Evolutionary conservation across 1,139 yeast species (phyloP).

Genomic region (Geotrichum macrosporum): DNA sequence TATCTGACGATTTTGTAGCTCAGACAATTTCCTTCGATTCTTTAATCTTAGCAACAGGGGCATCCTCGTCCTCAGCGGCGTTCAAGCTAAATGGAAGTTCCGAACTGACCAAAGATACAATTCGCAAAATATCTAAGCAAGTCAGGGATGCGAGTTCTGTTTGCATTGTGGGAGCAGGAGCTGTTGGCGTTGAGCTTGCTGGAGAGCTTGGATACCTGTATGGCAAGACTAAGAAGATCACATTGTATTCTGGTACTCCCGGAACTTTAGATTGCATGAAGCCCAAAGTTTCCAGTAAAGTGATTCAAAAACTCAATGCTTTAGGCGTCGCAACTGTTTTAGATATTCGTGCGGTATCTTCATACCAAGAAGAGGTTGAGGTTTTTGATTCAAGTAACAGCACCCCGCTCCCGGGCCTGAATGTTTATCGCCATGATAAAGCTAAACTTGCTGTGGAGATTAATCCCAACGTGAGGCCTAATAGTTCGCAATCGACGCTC

Average conservation of each 20-base stretch:
- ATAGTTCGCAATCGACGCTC: not conserved
- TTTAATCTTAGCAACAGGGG: conserved; percentile 20
- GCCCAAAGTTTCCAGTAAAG: conserved; percentile 5
- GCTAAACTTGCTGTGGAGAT: not conserved
- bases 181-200: conserved; percentile 31
- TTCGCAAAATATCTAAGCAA: not conserved
- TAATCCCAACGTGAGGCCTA: not conserved
- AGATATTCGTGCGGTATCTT: conserved; percentile 12
- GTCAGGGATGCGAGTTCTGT: conserved; percentile 21
- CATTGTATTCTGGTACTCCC: conserved; percentile 15
- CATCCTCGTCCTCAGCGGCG: conserved; percentile 17
- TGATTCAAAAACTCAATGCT: conserved; percentile 10
- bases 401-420: not conserved
- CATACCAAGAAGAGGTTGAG: not conserved
- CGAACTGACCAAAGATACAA: conserved; percentile 3
- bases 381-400: not conserved
- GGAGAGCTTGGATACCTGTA: conserved; percentile 28
- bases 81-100: conserved; percentile 16
- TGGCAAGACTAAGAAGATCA: conserved; percentile 23
- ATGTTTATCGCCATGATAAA: not conserved
- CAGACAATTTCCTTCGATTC: conserved; percentile 9
- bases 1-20: conserved; percentile 2
- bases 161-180: conserved; percentile 30
- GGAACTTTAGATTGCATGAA: conserved; percentile 9
- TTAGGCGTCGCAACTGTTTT: conserved; percentile 14